Conservation (phyloP, 148 eudicot species). For the Nyssa sinensis region DNA sequence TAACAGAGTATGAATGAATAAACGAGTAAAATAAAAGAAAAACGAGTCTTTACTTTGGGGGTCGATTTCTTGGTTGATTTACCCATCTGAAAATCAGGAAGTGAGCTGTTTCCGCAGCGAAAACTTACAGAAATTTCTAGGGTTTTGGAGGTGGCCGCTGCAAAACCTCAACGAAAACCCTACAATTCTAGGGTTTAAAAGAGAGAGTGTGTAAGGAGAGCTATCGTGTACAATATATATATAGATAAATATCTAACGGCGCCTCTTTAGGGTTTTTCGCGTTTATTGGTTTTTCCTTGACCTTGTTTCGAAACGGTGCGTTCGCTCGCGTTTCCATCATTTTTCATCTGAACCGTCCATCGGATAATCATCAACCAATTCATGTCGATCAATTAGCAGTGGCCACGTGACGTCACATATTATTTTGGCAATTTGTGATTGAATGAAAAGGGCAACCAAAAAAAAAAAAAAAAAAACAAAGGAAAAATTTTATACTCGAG, state of each 20-base stretch:
- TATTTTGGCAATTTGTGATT: too few relatives aligned
- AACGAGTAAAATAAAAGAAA: not conserved
- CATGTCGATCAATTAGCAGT: too few relatives aligned
- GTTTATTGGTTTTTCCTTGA: not conserved
- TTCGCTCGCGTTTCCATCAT: too few relatives aligned
- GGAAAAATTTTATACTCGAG: too few relatives aligned
- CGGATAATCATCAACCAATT: too few relatives aligned
- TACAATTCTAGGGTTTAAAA: not conserved
- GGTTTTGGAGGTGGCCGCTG: constrained; percentile 13
- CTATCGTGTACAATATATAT: not conserved
- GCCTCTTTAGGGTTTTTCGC: constrained; percentile 17
- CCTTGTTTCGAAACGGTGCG: too few relatives aligned
- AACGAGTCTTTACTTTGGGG: constrained; percentile 28
- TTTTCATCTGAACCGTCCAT: not conserved
- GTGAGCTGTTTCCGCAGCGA: not conserved
- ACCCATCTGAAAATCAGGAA: constrained; percentile 30
- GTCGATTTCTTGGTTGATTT: constrained; percentile 50
- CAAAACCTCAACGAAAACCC: not conserved
- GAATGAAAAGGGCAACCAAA: too few relatives aligned
- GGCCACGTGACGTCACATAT: too few relatives aligned
- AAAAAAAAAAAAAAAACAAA: too few relatives aligned
- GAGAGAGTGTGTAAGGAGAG: not conserved
- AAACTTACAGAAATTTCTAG: constrained; percentile 1
- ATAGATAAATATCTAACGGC: not conserved
- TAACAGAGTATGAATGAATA: too few relatives aligned